Evolutionary conservation across 2,329 filamentous ascomycete species (phyloP), one percentile per base, ranked within the genome.

Genomic region (Fusarium phyllophilum): DNA sequence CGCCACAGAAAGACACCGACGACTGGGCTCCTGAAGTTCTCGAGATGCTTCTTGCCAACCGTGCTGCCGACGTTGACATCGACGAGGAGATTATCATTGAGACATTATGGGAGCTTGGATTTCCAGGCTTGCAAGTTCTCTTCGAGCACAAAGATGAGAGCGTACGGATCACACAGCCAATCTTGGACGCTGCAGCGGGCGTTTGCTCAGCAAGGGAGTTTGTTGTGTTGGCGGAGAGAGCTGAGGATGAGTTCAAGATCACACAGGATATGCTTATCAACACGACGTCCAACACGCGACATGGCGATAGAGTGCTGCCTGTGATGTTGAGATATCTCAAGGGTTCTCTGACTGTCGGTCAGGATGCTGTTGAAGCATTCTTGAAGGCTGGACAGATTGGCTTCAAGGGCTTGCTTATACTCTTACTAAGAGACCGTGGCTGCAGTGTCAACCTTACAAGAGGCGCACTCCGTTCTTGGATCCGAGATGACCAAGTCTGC

Each of bases 231-330:
- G 61, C 61, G 49, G 62, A 56, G 22, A 67, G 54, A 46, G 67
- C 68, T 5, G 67, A 71, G 18, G 61, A 61, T 24, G 67, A 70
- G 33, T 71, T 71, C 34, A 66, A 71, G 20, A 56, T 71, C 41
- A 71, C 62, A 17, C 67, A 71, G 49, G 62, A 71, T 17, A 71
- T 71, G 67, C 67, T 71, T 8, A 71, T 71, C 49, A 71, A 71
- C 51, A 71, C 62, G 14, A 71, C 67, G 5, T 56, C 57, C 20
- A 70, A 66, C 14, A 34, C 39, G 15, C 67, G 54, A 49, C 67
- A 70, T 56, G 68, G 68, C 10, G 60, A 66, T 31, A 71, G 67
- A 38, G 42, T 70, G 17, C 36, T 70, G n/a, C 67, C 67, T 17
- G 60, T 70, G 29, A 66, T 70, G 54, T 31, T 66, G 38, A 60